Evolutionary conservation across 768 basidiomycete species (phyloP), one percentile per base, ranked within the genome.

Genomic region (Hemileccinum rubropunctum): DNA sequence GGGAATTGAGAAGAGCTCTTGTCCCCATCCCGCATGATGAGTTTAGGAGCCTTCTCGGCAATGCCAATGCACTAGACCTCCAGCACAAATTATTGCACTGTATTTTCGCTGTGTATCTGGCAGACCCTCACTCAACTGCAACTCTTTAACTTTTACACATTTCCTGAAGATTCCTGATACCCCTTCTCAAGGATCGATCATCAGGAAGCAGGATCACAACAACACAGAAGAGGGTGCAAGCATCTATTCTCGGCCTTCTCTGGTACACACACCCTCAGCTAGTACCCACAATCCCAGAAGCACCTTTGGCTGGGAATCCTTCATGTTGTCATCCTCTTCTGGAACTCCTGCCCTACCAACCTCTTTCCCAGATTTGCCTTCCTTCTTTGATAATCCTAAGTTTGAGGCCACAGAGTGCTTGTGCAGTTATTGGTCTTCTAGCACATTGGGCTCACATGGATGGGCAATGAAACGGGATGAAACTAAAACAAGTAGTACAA

Each of bases 341-440:
- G 28, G 41, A 13, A 18, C 9, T 5, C 56, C 57, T 7, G 23
- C 47, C 3, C 49, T 57, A 10, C 45, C 59, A 6, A 40, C 46
- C 45, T 53, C 60, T 4, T 54, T 50, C 43, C 52, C 46, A 14
- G 27, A 26, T 7, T 60, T 61, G 2, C 51, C 48, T 7, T 56
- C 28, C 28, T 30, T 14, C 34, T 37, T 46, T 28, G 57, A 64
- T 13, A 59, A 47, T 20, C 42, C 58, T 23, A 65, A 67, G 18
- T 42, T 20, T 12, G 52, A 51, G 32, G 26, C 33, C n/a, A 57
- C 47, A 14, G 50, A 50, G n/a, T 58, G 53, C 41, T 72, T 85
- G 54, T 77, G 80, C 56, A 85, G 83, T 35, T 81, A 79, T 59
- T 86, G 85, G 85, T 84, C 82, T 56, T 72, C 77, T 8, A 85